A percentile compares a stretch with the other conserved stretches of the same genome.
Conservation (phyloP, 2,329 filamentous ascomycete genomes). For the Talaromyces sp. region DNA sequence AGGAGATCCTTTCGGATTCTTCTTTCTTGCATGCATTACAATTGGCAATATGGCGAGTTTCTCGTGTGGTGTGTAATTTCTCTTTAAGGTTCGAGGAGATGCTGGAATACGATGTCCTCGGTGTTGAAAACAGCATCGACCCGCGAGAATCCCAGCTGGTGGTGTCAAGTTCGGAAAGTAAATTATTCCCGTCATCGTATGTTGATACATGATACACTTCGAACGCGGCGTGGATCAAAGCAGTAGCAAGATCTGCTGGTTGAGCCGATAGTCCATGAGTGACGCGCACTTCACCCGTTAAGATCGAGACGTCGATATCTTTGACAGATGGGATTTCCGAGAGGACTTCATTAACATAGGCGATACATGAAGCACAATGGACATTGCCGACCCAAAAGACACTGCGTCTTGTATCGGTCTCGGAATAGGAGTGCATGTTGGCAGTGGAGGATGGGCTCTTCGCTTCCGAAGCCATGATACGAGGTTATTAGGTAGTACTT, state of each 20-base stretch:
- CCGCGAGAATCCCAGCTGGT: conserved; percentile 33
- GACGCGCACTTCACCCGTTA: conserved; percentile 48
- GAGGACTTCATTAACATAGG: conserved; percentile 49
- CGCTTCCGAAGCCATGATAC: conserved; percentile 21
- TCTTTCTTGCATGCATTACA: conserved; percentile 54
- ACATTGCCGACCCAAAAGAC: conserved; percentile 52
- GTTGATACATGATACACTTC: conserved; percentile 51
- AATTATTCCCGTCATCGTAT: conserved; percentile 34
- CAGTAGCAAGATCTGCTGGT: conserved; percentile 37
- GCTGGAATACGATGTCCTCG: conserved; percentile 22
- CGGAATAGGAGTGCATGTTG: conserved; percentile 13
- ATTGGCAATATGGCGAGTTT: conserved; percentile 50
- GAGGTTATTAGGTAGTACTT: too few relatives aligned
- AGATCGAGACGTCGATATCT: conserved; percentile 46
- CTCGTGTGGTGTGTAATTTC: conserved; percentile 20
- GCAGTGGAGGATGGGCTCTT: conserved; percentile 9
- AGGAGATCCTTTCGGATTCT: conserved; percentile 27
- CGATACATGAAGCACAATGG: conserved; percentile 53
- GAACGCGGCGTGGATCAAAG: conserved; percentile 50
- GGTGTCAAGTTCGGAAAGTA: conserved; percentile 41
- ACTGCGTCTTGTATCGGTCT: conserved; percentile 21
- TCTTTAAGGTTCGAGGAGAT: conserved; percentile 25
- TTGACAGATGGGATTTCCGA: conserved; percentile 38
- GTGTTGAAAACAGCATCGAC: conserved; percentile 26
- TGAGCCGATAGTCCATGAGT: conserved; percentile 37